Evolutionary conservation across 2,329 filamentous ascomycete genomes (phyloP).

Genomic region (Hypoxylon sp.): DNA sequence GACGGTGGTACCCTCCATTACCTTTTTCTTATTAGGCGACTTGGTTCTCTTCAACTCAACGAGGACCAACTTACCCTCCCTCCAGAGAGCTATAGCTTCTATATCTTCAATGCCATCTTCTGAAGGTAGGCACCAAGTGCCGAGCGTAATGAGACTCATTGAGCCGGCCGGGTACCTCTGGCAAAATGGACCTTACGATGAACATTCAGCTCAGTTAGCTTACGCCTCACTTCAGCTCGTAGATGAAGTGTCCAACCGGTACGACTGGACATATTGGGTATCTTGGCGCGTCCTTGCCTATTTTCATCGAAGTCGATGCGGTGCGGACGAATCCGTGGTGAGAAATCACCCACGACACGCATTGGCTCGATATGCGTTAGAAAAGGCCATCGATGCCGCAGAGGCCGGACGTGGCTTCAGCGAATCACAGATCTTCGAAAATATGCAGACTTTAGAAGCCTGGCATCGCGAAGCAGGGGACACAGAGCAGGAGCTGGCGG

Average conservation of each 20-base stretch:
- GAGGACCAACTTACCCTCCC: conserved; percentile 39
- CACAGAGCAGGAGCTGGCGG: conserved; percentile 24
- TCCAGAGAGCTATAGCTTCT: conserved; percentile 32
- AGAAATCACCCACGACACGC: conserved; percentile 40
- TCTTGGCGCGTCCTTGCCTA: conserved; percentile 45
- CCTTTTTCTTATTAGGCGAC: conserved; percentile 42
- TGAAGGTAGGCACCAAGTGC: conserved; percentile 6
- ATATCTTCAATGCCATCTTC: conserved; percentile 17
- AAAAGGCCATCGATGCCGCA: conserved; percentile 40
- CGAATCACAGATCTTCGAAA: conserved; percentile 44
- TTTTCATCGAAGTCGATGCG: conserved; percentile 41
- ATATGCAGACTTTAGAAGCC: conserved; percentile 42
- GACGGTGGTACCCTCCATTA: conserved; percentile 40
- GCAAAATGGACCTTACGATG: conserved; percentile 43
- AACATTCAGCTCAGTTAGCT: conserved; percentile 39
- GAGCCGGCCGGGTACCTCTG: conserved; percentile 42
- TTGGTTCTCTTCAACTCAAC: conserved; percentile 39
- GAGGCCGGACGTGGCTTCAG: conserved; percentile 36
- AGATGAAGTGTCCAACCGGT: conserved; percentile 28
- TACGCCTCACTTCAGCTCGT: conserved; percentile 29
- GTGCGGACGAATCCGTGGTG: conserved; percentile 11
- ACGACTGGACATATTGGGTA: conserved; percentile 43
- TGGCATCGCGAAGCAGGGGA: conserved; percentile 46
- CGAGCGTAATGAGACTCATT: conserved; percentile 34
- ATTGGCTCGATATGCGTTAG: conserved; percentile 41